Conservation (phyloP, 495 filamentous ascomycete species). For the Penicillium taxi region DNA sequence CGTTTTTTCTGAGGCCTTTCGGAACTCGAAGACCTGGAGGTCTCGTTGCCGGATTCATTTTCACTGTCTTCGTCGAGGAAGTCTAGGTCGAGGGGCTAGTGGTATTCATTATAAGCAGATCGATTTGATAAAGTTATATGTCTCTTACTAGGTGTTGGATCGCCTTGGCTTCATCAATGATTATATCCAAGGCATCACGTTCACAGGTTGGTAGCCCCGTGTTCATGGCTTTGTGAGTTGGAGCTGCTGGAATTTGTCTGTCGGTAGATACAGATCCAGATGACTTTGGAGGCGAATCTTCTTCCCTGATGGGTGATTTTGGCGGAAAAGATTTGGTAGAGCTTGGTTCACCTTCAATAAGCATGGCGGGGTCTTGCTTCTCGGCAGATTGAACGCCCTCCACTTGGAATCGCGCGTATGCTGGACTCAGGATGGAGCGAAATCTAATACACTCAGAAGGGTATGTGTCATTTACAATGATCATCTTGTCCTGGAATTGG, state of each 20-base stretch:
- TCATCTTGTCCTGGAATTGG: conserved; percentile 34
- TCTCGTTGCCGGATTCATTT: conserved; percentile 12
- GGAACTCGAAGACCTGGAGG: conserved; percentile 11
- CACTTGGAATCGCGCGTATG: conserved; percentile 53
- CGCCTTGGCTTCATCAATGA: conserved; percentile 49
- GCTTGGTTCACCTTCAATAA: neutral
- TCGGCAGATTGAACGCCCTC: conserved; percentile 25
- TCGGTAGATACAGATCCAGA: conserved; percentile 3
- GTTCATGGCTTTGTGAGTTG: neutral
- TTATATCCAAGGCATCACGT: conserved; percentile 47
- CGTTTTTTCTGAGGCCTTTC: conserved; percentile 22
- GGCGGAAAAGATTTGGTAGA: conserved; percentile 15
- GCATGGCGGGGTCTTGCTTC: conserved; percentile 1
- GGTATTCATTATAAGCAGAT: neutral
- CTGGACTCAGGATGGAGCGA: conserved; percentile 47
- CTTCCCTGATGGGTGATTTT: conserved; percentile 21
- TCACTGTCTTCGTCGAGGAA: conserved; percentile 12
- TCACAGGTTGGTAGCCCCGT: conserved; percentile 9
- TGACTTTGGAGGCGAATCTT: conserved; percentile 9
- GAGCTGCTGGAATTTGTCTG: neutral
- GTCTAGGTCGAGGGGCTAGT: conserved; percentile 40
- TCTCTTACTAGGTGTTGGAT: conserved; percentile 45
- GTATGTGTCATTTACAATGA: conserved; percentile 70
- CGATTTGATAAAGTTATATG: neutral
- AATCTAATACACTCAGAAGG: conserved; percentile 69